Evolutionary conservation across 2,329 filamentous ascomycete genomes (phyloP).

Genomic region (Aspergillus niger): DNA sequence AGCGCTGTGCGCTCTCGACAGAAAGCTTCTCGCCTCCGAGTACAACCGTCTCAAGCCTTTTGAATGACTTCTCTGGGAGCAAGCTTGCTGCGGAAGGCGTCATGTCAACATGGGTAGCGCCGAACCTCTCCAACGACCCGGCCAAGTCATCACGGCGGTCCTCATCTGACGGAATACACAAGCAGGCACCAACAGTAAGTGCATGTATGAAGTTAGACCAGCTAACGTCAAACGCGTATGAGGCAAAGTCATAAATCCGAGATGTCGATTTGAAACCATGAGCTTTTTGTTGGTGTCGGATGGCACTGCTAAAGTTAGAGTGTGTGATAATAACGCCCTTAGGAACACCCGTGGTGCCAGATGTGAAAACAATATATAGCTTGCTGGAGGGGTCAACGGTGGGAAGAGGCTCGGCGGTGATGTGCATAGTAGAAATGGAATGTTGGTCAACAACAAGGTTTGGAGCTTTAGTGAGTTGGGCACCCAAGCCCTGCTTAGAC

Average conservation of each 20-base stretch:
- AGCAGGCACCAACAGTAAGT: slow-evolving; percentile 54
- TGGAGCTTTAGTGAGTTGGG: not conserved
- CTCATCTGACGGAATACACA: slow-evolving; percentile 54
- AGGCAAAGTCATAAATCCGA: slow-evolving; percentile 42
- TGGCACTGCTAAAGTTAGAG: slow-evolving; percentile 20
- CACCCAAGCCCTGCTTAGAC: not conserved
- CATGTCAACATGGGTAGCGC: slow-evolving; percentile 56
- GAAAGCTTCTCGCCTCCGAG: slow-evolving; percentile 27
- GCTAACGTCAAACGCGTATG: slow-evolving; percentile 52
- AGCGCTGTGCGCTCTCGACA: slow-evolving; percentile 32
- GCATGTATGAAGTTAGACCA: slow-evolving; percentile 54
- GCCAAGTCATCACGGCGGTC: slow-evolving; percentile 49
- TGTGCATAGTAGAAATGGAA: not conserved
- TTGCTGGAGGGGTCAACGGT: not conserved
- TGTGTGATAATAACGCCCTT: slow-evolving; percentile 64
- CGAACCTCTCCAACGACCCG: slow-evolving; percentile 50
- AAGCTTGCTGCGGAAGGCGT: slow-evolving; percentile 56
- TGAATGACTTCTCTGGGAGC: too few species aligned
- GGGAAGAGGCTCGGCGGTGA: not conserved
- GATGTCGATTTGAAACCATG: not conserved
- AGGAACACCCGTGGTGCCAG: slow-evolving; percentile 52
- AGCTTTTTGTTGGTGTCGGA: not conserved
- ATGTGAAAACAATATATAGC: slow-evolving; percentile 43
- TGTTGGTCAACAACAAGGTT: not conserved
- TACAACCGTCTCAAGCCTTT: slow-evolving; percentile 33